Percentiles rank a stretch among this genome's conserved stretches.
phyloP scores from a whole-genome alignment of 768 basidiomycete genomes.

The Auriscalpium vulgare region DNA sequence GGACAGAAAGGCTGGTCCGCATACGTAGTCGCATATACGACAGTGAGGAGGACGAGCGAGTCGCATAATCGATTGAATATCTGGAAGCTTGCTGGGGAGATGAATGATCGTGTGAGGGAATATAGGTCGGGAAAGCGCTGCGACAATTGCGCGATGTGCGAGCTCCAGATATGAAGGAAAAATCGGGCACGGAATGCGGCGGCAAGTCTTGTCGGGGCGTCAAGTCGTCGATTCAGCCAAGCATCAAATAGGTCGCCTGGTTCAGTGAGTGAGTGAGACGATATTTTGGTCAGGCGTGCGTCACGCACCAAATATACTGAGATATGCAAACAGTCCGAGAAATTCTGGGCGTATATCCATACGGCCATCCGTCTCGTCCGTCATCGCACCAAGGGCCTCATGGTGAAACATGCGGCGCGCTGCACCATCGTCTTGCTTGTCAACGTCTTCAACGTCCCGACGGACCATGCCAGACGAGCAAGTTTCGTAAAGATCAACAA shows the following conservation, averaged over 20 bases:
- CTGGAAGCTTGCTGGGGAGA: conserved; percentile 20
- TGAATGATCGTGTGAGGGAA: conserved; percentile 16
- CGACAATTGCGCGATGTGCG: conserved; percentile 11
- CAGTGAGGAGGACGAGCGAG: conserved; percentile 14
- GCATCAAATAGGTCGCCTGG: conserved; percentile 19
- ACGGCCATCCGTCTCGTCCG: neutral
- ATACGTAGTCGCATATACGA: conserved; percentile 15
- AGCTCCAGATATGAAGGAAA: conserved; percentile 17
- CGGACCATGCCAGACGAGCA: conserved; percentile 10
- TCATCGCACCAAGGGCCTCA: conserved; percentile 14
- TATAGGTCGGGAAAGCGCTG: conserved; percentile 18
- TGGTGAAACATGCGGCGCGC: conserved; percentile 20
- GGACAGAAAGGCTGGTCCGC: conserved; percentile 20
- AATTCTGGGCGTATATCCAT: conserved; percentile 9
- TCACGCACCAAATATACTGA: conserved; percentile 17
- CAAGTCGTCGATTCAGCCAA: conserved; percentile 19
- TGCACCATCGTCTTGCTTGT: conserved; percentile 26
- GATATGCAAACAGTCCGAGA: conserved; percentile 20
- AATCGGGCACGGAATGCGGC: conserved; percentile 16
- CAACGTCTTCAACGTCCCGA: conserved; percentile 19
- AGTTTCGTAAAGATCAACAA: conserved; percentile 15
- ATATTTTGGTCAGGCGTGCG: neutral
- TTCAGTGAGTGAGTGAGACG: neutral
- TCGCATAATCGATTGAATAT: conserved; percentile 24
- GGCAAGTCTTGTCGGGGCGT: conserved; percentile 12